phyloP scores from a whole-genome alignment of 306 rosid genomes.

The Trichosanthes truncata region DNA sequence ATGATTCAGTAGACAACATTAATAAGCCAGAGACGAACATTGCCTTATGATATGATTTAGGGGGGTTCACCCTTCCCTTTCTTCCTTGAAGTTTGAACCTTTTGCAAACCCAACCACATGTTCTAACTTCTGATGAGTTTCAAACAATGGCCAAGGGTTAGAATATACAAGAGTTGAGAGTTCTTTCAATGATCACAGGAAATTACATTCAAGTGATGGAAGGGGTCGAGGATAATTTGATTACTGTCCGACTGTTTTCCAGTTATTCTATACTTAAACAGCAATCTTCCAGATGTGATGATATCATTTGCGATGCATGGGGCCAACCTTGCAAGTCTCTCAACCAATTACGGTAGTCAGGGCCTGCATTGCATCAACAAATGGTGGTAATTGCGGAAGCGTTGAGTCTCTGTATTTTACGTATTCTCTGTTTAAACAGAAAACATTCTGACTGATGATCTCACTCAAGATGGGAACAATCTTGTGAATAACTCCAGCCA shows the following conservation, averaged over 20 bases:
- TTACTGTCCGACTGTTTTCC: neutral
- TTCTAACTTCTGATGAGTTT: neutral
- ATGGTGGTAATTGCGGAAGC: neutral
- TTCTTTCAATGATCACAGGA: neutral
- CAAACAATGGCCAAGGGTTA: neutral
- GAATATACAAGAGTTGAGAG: neutral
- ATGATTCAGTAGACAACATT: neutral
- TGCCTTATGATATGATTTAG: neutral
- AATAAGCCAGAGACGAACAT: neutral
- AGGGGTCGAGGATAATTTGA: neutral
- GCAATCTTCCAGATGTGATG: conserved; percentile 3
- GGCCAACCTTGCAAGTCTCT: conserved; percentile 1
- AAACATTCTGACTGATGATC: neutral
- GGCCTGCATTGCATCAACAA: neutral
- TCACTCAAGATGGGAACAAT: neutral
- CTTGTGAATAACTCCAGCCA: neutral
- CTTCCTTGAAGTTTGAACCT: neutral
- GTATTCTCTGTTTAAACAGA: conserved; percentile 1
- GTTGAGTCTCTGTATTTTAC: neutral
- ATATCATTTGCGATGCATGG: neutral
- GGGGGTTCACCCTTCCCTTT: neutral
- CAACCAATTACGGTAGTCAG: neutral
- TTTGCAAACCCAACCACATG: neutral
- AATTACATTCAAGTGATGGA: neutral
- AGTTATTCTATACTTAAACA: neutral